These are phyloP conservation scores for Pythium monospermum DNA, from an alignment of 352 stramenopile genomes.

Conservation along the genomic window DNA sequence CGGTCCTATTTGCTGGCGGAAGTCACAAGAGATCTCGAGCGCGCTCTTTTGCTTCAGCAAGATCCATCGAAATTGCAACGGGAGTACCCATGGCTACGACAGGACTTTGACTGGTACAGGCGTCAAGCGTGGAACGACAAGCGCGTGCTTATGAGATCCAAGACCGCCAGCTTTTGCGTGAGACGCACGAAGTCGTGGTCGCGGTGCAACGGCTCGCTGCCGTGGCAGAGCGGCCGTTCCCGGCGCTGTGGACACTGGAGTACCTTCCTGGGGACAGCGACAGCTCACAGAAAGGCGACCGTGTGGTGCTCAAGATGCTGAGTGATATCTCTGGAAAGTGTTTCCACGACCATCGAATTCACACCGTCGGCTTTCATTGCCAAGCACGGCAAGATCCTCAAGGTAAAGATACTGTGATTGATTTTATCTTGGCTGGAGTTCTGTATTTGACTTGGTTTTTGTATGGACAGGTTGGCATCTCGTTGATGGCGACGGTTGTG, in stretches of 20 bases:
- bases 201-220: not conserved
- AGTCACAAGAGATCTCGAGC: not conserved
- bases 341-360: not conserved
- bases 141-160: not conserved
- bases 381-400: not conserved
- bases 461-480: not conserved
- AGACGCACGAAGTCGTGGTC: not conserved
- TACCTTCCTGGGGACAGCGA: no score
- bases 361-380: not conserved
- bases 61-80: not conserved
- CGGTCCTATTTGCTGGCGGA: not conserved
- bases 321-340: conserved; percentile 1
- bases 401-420: no score
- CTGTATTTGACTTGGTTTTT: not conserved
- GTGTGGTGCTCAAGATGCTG: not conserved
- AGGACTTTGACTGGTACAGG: not conserved
- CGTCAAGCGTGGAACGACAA: not conserved
- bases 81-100: not conserved
- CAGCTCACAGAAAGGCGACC: no score
- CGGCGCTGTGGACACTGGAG: not conserved
- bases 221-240: not conserved
- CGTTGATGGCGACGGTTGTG: not conserved
- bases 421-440: not conserved
- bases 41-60: not conserved
- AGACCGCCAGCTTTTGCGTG: not conserved